Evolutionary conservation across 352 stramenopile species (phyloP).

Genomic region (Pythium aquatile): DNA sequence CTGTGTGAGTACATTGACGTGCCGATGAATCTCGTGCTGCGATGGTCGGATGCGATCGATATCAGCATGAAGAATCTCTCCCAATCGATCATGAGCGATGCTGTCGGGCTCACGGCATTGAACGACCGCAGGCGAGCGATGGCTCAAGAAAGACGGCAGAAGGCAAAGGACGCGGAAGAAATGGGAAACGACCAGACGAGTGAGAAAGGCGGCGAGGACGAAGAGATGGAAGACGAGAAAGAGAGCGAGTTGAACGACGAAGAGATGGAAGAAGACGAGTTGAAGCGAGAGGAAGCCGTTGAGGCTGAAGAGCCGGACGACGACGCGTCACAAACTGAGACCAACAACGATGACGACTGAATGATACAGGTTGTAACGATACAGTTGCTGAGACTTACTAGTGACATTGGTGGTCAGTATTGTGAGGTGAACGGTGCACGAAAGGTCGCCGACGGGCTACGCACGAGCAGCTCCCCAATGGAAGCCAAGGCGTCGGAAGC

Average conservation of each 20-base stretch:
- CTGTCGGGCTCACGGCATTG: background rate
- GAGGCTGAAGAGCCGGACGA: background rate
- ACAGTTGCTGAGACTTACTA: background rate
- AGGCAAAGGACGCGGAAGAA: background rate
- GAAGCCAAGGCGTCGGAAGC: background rate
- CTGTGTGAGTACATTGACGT: conserved; percentile 63
- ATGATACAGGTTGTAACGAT: background rate
- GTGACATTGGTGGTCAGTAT: background rate
- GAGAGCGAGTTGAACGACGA: conserved; percentile 2
- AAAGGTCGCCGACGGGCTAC: background rate
- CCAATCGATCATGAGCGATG: conserved; percentile 4
- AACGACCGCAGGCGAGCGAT: background rate
- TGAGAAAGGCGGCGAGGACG: background rate
- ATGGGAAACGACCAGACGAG: background rate
- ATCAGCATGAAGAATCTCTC: conserved; percentile 8
- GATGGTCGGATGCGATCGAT: conserved; percentile 18
- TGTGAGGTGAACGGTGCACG: background rate
- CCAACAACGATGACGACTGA: background rate
- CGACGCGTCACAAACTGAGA: background rate
- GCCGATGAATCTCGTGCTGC: conserved; percentile 45
- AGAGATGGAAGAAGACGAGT: conserved; percentile 5
- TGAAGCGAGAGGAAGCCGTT: background rate
- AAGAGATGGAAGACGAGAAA: conserved; percentile 4
- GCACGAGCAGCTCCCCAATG: background rate
- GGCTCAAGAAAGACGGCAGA: background rate